Conservation (phyloP, 1,139 yeast species). For the Candida sp. region DNA sequence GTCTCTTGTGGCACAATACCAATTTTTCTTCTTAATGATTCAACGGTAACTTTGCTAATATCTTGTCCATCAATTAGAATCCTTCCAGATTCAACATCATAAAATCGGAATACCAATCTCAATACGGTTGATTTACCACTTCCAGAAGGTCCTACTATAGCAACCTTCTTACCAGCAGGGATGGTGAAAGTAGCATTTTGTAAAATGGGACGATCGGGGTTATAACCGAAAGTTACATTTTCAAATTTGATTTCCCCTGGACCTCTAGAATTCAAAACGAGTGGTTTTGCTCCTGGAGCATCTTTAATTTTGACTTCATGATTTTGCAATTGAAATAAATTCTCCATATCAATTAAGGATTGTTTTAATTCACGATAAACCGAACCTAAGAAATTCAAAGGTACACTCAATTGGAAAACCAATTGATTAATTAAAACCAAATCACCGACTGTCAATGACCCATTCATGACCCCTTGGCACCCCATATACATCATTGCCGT, state of each 20-base stretch:
- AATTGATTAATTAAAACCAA: constrained; percentile 93
- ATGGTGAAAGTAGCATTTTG: constrained; percentile 78
- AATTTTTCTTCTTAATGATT: constrained; percentile 66
- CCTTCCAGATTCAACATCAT: constrained; percentile 77
- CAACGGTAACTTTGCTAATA: constrained; percentile 69
- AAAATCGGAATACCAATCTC: constrained; percentile 82
- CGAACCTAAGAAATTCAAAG: constrained; percentile 89
- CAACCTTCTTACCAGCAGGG: constrained; percentile 89
- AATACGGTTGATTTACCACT: constrained; percentile 93
- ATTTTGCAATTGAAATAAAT: constrained; percentile 77
- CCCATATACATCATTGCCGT: constrained; percentile 99
- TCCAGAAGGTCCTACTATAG: constrained; percentile 94
- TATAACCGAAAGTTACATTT: constrained; percentile 91
- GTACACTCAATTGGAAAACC: constrained; percentile 93
- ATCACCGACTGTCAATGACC: constrained; percentile 89
- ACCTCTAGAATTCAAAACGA: constrained; percentile 37
- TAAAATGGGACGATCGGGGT: constrained; percentile 82
- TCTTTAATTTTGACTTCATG: constrained; percentile 68
- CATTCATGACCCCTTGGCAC: constrained; percentile 86
- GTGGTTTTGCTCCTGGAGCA: constrained; percentile 57
- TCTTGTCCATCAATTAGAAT: constrained; percentile 90
- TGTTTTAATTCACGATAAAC: constrained; percentile 95
- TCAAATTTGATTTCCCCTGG: constrained; percentile 83
- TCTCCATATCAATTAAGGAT: constrained; percentile 89
- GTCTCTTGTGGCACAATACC: constrained; percentile 99